These are phyloP conservation scores for Candida loeiensis DNA, from an alignment of 805 yeast species.

Conservation along the genomic window DNA sequence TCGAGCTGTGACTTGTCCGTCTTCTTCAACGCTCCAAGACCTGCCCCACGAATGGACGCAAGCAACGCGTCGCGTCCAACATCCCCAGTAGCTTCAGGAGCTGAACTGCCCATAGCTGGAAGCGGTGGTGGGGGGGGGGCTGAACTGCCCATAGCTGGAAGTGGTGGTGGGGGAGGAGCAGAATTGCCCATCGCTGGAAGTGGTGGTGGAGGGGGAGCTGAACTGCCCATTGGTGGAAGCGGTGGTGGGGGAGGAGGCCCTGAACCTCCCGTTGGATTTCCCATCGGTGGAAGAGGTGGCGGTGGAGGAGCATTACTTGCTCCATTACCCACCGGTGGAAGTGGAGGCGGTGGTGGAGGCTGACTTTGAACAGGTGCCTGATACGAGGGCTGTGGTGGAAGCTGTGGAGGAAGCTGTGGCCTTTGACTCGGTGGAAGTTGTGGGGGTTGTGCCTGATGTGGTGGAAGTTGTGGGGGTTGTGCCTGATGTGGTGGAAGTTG, in stretches of 20 bases:
- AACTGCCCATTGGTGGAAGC: slow-evolving; percentile 10
- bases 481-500: slow-evolving; percentile 11
- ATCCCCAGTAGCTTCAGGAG: slow-evolving; percentile 37
- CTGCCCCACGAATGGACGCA: slow-evolving; percentile 81
- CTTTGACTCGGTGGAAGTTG: slow-evolving; percentile 16
- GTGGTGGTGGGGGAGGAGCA: slow-evolving; percentile 12
- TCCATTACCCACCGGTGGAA: slow-evolving; percentile 8
- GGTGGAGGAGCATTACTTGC: slow-evolving; percentile 11
- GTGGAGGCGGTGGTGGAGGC: slow-evolving; percentile 16
- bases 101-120: slow-evolving; percentile 34
- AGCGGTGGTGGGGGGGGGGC: slow-evolving; percentile 18
- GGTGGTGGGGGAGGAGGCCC: slow-evolving; percentile 16
- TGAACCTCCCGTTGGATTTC: slow-evolving; percentile 8
- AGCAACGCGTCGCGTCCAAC: slow-evolving; percentile 74
- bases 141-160: slow-evolving; percentile 20
- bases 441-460: slow-evolving; percentile 12
- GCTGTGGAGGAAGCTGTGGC: slow-evolving; percentile 15
- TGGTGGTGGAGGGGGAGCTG: slow-evolving; percentile 12
- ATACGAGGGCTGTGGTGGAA: slow-evolving; percentile 9
- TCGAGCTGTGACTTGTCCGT: slow-evolving; percentile 84
- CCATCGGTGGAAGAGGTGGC: slow-evolving; percentile 14
- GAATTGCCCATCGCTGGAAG: slow-evolving; percentile 14
- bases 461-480: slow-evolving; percentile 1
- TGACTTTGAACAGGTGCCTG: slow-evolving; percentile 10
- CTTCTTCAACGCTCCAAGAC: slow-evolving; percentile 61